Conservation (phyloP, 192 early-diverging fungal species). For the Linderina pennispora region DNA sequence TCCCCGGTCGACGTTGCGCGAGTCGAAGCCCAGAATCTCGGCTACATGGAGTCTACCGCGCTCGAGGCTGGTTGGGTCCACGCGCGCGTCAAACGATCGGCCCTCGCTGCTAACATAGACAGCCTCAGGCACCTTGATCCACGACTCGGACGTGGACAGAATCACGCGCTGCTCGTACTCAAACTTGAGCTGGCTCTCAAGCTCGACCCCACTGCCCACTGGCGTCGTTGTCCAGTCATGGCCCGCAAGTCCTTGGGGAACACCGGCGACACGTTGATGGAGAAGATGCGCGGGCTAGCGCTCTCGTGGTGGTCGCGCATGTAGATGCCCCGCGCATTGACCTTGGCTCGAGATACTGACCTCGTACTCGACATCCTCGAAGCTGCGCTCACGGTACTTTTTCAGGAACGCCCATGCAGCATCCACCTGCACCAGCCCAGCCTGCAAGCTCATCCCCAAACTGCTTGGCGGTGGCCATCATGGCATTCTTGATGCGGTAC, state of each 20-base stretch:
- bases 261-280: slow-evolving; percentile 28
- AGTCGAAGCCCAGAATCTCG: slow-evolving; percentile 75
- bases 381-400: slow-evolving; percentile 46
- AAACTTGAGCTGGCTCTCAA: slow-evolving; percentile 54
- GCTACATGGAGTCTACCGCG: slow-evolving; percentile 74
- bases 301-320: slow-evolving; percentile 74
- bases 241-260: slow-evolving; percentile 44
- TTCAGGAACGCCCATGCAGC: slow-evolving; percentile 78
- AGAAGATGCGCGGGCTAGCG: slow-evolving; percentile 50
- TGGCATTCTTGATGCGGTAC: slow-evolving; percentile 75
- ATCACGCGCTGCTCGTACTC: slow-evolving; percentile 74
- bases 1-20: slow-evolving; percentile 60
- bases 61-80: slow-evolving; percentile 75
- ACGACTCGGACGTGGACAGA: slow-evolving; percentile 61
- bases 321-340: slow-evolving; percentile 65
- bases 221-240: slow-evolving; percentile 58
- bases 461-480: slow-evolving; percentile 67
- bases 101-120: slow-evolving; percentile 62
- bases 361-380: slow-evolving; percentile 68
- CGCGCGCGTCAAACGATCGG: slow-evolving; percentile 58
- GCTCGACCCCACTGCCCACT: slow-evolving; percentile 53
- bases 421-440: slow-evolving; percentile 84
- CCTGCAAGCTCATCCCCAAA: slow-evolving; percentile 69
- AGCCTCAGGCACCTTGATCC: slow-evolving; percentile 74
- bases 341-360: slow-evolving; percentile 18